A percentile compares a stretch with the other conserved stretches of the same genome.
Evolutionary conservation across 2,329 filamentous ascomycete genomes (phyloP).

Genomic region (Orbilia oligospora): DNA sequence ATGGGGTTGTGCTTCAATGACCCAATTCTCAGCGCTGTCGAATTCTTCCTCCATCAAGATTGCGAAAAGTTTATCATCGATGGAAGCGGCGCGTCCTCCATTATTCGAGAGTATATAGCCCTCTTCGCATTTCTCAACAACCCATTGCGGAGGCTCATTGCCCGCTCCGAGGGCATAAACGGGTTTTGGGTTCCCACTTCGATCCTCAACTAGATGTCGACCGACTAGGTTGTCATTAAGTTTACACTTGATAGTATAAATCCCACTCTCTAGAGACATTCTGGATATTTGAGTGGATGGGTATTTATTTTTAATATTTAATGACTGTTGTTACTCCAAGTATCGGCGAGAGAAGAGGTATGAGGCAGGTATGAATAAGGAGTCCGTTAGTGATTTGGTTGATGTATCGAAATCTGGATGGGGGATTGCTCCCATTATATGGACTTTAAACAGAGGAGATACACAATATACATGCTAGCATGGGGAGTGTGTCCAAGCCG

Average conservation of each 20-base stretch:
- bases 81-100: conserved; percentile 16
- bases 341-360: neutral
- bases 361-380: neutral
- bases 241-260: conserved; percentile 24
- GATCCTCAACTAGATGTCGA: conserved; percentile 19
- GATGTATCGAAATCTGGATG: neutral
- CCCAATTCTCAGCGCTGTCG: neutral
- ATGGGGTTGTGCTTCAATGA: conserved; percentile 15
- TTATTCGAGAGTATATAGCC: conserved; percentile 3
- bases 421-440: neutral
- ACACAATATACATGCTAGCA: neutral
- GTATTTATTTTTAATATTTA: neutral
- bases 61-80: conserved; percentile 19
- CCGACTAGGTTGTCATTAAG: neutral
- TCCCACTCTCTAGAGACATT: conserved; percentile 23
- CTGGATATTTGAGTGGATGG: neutral
- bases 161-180: neutral
- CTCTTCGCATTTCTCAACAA: conserved; percentile 8
- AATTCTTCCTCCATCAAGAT: neutral
- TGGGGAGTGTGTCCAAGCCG: neutral
- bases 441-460: too few relatives aligned
- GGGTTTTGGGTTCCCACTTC: neutral
- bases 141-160: conserved; percentile 2
- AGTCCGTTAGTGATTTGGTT: neutral
- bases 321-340: neutral